Conservation (phyloP, 2,329 filamentous ascomycete species). For the Aureobasidium sp. region DNA sequence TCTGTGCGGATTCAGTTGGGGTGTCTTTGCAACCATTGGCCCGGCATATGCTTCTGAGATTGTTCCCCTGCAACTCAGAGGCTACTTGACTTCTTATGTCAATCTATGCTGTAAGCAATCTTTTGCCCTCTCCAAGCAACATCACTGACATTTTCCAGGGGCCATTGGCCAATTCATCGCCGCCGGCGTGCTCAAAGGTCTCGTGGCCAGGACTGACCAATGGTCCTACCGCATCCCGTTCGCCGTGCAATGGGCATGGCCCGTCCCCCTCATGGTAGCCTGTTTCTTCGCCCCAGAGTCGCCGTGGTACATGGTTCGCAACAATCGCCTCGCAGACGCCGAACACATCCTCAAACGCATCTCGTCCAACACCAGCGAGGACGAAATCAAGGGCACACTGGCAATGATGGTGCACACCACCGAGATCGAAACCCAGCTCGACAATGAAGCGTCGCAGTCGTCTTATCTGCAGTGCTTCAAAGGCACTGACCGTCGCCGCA, state of each 20-base stretch:
- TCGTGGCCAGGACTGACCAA: slow-evolving; percentile 26
- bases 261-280: slow-evolving; percentile 31
- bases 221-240: slow-evolving; percentile 42
- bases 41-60: slow-evolving; percentile 63
- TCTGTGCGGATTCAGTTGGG: slow-evolving; percentile 4
- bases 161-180: slow-evolving; percentile 55
- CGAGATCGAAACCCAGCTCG: slow-evolving; percentile 25
- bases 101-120: slow-evolving; percentile 48
- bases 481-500: slow-evolving; percentile 36
- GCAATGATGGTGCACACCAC: slow-evolving; percentile 36
- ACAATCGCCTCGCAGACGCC: slow-evolving; percentile 30
- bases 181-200: slow-evolving; percentile 34
- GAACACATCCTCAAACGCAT: slow-evolving; percentile 29
- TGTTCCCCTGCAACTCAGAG: slow-evolving; percentile 51
- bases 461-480: slow-evolving; percentile 38
- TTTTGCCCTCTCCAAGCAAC: background rate
- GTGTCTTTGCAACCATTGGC: slow-evolving; percentile 49
- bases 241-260: slow-evolving; percentile 41
- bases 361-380: slow-evolving; percentile 23
- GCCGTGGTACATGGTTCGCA: slow-evolving; percentile 32
- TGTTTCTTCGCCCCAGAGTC: slow-evolving; percentile 31
- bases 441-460: slow-evolving; percentile 24
- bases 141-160: slow-evolving; percentile 10
- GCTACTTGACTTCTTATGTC: slow-evolving; percentile 52
- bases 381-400: background rate